phyloP scores from a whole-genome alignment of 2,329 filamentous ascomycete species.

The Cercospora sojina region DNA sequence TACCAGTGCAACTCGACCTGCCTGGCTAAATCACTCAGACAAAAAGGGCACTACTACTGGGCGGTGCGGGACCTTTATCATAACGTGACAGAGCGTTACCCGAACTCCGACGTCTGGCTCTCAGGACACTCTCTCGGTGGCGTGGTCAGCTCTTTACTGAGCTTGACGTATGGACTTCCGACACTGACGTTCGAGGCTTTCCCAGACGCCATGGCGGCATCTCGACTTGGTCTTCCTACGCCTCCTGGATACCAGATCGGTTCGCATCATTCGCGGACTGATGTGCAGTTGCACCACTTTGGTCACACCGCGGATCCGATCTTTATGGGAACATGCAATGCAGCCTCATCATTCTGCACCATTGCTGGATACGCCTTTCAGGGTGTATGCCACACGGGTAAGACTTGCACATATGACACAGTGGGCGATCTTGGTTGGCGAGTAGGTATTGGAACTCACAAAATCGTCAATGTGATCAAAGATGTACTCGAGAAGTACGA shows the following conservation, averaged over 20 bases:
- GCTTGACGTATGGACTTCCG: slow-evolving; percentile 85
- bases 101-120: slow-evolving; percentile 80
- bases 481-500: slow-evolving; percentile 86
- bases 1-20: slow-evolving; percentile 94
- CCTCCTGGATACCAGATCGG: slow-evolving; percentile 75
- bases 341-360: slow-evolving; percentile 82
- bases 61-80: slow-evolving; percentile 86
- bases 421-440: slow-evolving; percentile 90
- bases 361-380: slow-evolving; percentile 93
- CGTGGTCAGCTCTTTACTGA: slow-evolving; percentile 81
- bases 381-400: slow-evolving; percentile 84
- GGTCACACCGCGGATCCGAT: slow-evolving; percentile 95
- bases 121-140: slow-evolving; percentile 91
- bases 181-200: slow-evolving; percentile 92
- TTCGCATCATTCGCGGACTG: slow-evolving; percentile 64
- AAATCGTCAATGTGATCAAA: slow-evolving; percentile 81
- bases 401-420: slow-evolving; percentile 87
- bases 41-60: slow-evolving; percentile 89
- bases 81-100: slow-evolving; percentile 88
- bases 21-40: slow-evolving; percentile 64
- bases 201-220: slow-evolving; percentile 83
- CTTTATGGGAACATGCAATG: slow-evolving; percentile 91
- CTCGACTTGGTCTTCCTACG: slow-evolving; percentile 77
- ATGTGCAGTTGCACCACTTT: slow-evolving; percentile 83
- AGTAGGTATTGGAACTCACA: slow-evolving; percentile 85